Base-by-base conservation (phyloP, 2,329 filamentous ascomycete genomes). In the Amauroascus niger region DNA sequence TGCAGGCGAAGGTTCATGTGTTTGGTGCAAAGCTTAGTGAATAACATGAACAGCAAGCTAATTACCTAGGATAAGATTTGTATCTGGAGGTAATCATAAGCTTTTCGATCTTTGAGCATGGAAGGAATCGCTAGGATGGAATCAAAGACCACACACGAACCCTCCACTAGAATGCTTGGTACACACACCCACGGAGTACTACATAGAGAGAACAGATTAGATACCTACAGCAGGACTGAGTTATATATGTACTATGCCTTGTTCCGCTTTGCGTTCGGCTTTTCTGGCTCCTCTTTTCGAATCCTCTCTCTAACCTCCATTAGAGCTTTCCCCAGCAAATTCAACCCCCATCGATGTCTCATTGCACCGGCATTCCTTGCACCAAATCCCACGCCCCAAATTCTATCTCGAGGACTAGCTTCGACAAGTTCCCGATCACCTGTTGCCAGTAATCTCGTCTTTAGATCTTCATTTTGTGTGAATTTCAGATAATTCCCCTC, bases 351-450 rank as follows among this genome's bases (percentile, higher is more conserved):
- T 46, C 61, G 58, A 14, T 56, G 48, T 49, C 65, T 60, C 33
- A 55, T 62, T 6, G 53, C 59, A 24, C 60, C 59, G 3, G 66
- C 67, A 39, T 64, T 61, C 28, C 63, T 63, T 32, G 58, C 60
- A 39, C 62, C 62, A 56, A 65, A 69, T 0, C 66, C 66, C 26
- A 69, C 61, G 1, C 66, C 66, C 66, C 66, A 69, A 30, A 68
- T 61, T 50, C 63, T 54, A 60, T 69, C 67, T 37, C 59, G 61
- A 7, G 67, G 67, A 60, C 67, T 69, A 1, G 67, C 63, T 58
- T 69, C 67, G 1, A 67, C 65, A 16, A 69, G 45, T 45, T 63
- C 58, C 32, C 62, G 61, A 13, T 63, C 57, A 13, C 61, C 65
- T 3, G 67, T 69, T 24, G 51, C 63, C 45, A 68, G 45, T 45